A percentile compares a stretch with the other conserved stretches of the same genome.
These are phyloP conservation scores for Tetracladium maxilliforme DNA, from an alignment of 2,329 filamentous ascomycete genomes.

Conservation along the genomic window DNA sequence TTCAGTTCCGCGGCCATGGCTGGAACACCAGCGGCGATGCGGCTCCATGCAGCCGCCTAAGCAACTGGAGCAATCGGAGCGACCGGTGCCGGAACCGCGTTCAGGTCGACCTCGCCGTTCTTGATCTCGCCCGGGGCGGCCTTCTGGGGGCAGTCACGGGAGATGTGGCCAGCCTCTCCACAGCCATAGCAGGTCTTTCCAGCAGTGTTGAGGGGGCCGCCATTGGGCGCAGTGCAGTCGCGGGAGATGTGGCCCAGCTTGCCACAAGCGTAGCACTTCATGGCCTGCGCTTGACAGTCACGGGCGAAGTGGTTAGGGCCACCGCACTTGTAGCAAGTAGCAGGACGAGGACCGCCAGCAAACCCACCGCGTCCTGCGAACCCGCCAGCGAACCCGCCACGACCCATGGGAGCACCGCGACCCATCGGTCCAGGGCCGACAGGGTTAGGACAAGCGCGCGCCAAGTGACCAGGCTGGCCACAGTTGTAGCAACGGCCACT, in stretches of 20 bases:
- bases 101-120: constrained; percentile 24
- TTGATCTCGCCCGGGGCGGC: constrained; percentile 30
- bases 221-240: constrained; percentile 94
- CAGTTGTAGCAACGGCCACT: constrained; percentile 95
- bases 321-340: constrained; percentile 62
- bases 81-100: constrained; percentile 20
- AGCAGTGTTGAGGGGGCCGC: constrained; percentile 84
- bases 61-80: constrained; percentile 27
- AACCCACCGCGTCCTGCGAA: constrained; percentile 60
- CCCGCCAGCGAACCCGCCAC: constrained; percentile 54
- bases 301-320: constrained; percentile 96
- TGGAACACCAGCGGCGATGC: no score
- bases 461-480: constrained; percentile 82
- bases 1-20: no score
- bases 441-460: constrained; percentile 76
- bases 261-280: constrained; percentile 70
- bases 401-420: constrained; percentile 51
- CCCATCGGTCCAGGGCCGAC: constrained; percentile 30
- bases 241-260: constrained; percentile 42
- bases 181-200: constrained; percentile 99
- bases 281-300: constrained; percentile 85
- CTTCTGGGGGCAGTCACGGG: constrained; percentile 81
- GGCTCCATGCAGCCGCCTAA: no score
- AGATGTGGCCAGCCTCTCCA: constrained; percentile 90
- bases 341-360: constrained; percentile 50